Conservation (phyloP, 768 basidiomycete species). For the Lactarius hengduanensis region DNA sequence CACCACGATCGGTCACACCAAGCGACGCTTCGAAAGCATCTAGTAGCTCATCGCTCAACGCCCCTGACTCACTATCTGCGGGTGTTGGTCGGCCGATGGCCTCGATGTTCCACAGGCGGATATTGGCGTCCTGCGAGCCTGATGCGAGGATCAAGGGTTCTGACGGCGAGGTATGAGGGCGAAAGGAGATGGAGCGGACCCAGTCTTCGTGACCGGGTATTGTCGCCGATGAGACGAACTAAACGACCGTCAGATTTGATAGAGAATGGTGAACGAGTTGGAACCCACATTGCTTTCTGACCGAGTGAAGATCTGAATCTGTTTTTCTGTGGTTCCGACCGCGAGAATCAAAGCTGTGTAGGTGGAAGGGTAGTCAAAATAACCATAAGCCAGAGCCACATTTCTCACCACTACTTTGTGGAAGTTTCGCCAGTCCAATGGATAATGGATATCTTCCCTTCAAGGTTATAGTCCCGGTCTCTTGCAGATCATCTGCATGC, state of each 20-base stretch:
- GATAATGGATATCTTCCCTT: conserved; percentile 74
- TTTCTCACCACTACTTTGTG: conserved; percentile 59
- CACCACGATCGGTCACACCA: conserved; percentile 63
- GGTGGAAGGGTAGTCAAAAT: background rate
- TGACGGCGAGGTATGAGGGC: conserved; percentile 34
- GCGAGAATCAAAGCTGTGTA: conserved; percentile 65
- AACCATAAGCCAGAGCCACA: background rate
- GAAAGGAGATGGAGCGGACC: conserved; percentile 81
- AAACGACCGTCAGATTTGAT: conserved; percentile 5
- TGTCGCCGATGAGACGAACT: conserved; percentile 61
- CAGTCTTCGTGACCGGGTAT: conserved; percentile 94
- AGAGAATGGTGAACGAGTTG: conserved; percentile 15
- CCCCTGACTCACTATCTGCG: conserved; percentile 24
- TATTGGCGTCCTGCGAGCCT: conserved; percentile 92
- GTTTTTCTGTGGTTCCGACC: conserved; percentile 76
- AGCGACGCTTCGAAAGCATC: conserved; percentile 88
- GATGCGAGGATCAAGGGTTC: conserved; percentile 78
- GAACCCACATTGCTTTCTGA: conserved; percentile 53
- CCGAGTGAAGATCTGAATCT: conserved; percentile 74
- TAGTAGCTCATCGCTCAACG: conserved; percentile 68
- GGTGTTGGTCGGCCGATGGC: conserved; percentile 38
- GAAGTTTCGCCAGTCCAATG: conserved; percentile 61
- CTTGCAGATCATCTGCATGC: conserved; percentile 28
- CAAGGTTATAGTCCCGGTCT: conserved; percentile 60
- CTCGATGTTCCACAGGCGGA: conserved; percentile 89